A percentile compares a stretch with the other conserved stretches of the same genome.
phyloP scores from a whole-genome alignment of 2,329 filamentous ascomycete genomes.

The Periconia digitata region DNA sequence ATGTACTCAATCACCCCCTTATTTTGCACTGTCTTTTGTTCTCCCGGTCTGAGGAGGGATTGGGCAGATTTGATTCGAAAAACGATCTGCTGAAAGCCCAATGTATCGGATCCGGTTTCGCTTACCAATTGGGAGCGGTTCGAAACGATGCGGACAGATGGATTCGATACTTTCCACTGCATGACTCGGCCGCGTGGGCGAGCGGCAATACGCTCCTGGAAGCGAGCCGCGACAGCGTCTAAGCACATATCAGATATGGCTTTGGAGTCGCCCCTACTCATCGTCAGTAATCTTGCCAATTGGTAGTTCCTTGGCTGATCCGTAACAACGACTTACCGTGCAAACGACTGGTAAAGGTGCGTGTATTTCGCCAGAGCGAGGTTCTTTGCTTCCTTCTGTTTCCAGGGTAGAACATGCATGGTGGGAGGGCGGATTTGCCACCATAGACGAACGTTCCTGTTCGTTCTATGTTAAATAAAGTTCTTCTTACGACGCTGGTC shows the following conservation, averaged over 20 bases:
- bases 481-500: not conserved
- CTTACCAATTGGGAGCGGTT: conserved; percentile 57
- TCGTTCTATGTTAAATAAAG: not conserved
- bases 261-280: conserved; percentile 19
- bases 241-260: conserved; percentile 54
- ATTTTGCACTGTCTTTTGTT: not conserved
- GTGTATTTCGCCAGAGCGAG: conserved; percentile 60
- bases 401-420: not conserved
- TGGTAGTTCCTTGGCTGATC: not conserved
- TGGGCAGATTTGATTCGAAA: conserved; percentile 25
- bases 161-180: conserved; percentile 37
- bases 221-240: conserved; percentile 53
- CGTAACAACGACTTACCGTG: conserved; percentile 34
- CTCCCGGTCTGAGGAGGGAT: conserved; percentile 2
- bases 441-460: not conserved
- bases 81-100: conserved; percentile 28
- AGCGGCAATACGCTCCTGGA: conserved; percentile 57
- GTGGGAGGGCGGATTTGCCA: not conserved
- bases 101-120: conserved; percentile 30
- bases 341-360: conserved; percentile 64
- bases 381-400: not conserved
- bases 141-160: conserved; percentile 56
- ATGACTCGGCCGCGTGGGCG: conserved; percentile 54
- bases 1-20: conserved; percentile 61
- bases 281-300: conserved; percentile 4